Conservation (phyloP, 1,284 basidiomycete genomes). For the Cryptococcus sp. region DNA sequence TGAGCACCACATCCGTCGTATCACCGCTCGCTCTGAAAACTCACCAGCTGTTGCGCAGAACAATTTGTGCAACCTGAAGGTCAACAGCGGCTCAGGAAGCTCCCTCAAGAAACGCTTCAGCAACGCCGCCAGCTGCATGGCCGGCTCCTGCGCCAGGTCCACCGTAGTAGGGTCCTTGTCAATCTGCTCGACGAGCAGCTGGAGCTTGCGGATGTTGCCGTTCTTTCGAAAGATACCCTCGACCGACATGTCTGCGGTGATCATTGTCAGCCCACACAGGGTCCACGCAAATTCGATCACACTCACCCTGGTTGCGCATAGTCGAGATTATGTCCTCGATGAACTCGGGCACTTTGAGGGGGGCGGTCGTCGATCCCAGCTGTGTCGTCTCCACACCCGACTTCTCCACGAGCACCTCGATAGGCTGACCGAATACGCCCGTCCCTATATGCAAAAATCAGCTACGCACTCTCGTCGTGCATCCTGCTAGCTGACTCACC, state of each 20-base stretch:
- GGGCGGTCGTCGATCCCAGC: slow-evolving; percentile 79
- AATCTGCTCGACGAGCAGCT: slow-evolving; percentile 84
- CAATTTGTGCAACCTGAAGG: slow-evolving; percentile 85
- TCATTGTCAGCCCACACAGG: slow-evolving; percentile 6
- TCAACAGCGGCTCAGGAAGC: slow-evolving; percentile 92
- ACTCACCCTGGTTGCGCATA: slow-evolving; percentile 97
- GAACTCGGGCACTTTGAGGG: slow-evolving; percentile 89
- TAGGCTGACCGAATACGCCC: slow-evolving; percentile 87
- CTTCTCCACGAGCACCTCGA: slow-evolving; percentile 91
- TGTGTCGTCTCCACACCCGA: slow-evolving; percentile 55
- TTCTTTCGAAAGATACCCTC: slow-evolving; percentile 99
- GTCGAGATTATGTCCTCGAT: slow-evolving; percentile 97
- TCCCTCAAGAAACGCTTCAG: slow-evolving; percentile 97
- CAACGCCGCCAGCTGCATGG: slow-evolving; percentile 93
- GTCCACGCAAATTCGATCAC: background rate
- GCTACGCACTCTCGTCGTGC: background rate
- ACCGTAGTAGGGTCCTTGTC: slow-evolving; percentile 88
- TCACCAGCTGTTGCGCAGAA: slow-evolving; percentile 83
- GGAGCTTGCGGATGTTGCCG: slow-evolving; percentile 90
- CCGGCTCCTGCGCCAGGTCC: slow-evolving; percentile 89
- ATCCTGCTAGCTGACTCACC: slow-evolving; percentile 56
- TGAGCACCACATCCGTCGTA: background rate
- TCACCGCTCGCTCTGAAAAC: slow-evolving; percentile 45
- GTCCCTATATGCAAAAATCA: background rate
- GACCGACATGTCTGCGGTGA: slow-evolving; percentile 80